A percentile compares a stretch with the other conserved stretches of the same genome.
Evolutionary conservation across 805 yeast genomes (phyloP).

Genomic region (Ogataea allantospora): DNA sequence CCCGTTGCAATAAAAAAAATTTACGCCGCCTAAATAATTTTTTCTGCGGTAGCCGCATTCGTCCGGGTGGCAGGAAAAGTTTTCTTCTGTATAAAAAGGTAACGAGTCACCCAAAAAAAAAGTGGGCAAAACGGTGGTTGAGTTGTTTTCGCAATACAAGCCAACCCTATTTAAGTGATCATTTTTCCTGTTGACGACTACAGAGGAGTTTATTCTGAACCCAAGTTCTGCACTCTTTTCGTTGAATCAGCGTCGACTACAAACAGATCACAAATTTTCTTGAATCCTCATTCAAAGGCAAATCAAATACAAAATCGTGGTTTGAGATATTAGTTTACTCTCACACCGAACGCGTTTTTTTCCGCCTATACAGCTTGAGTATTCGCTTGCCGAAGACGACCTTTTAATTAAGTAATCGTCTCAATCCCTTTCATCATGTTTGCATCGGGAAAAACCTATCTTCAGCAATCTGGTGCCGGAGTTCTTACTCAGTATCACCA

Average conservation of each 20-base stretch:
- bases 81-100: slow-evolving; percentile 12
- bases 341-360: slow-evolving; percentile 3
- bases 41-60: slow-evolving; percentile 7
- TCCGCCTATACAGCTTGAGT: slow-evolving; percentile 1
- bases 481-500: slow-evolving; percentile 20
- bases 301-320: slow-evolving; percentile 3
- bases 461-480: slow-evolving; percentile 12
- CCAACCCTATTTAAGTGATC: slow-evolving; percentile 15
- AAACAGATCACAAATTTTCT: slow-evolving; percentile 10
- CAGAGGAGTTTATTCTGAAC: slow-evolving; percentile 4
- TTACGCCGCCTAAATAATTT: slow-evolving; percentile 3
- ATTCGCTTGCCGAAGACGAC: slow-evolving; percentile 29
- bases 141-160: slow-evolving; percentile 11
- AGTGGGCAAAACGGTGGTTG: slow-evolving; percentile 14
- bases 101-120: slow-evolving; percentile 13
- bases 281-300: slow-evolving; percentile 9
- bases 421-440: slow-evolving; percentile 10
- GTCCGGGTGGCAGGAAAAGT: slow-evolving; percentile 10
- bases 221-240: slow-evolving; percentile 13
- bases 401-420: slow-evolving; percentile 45
- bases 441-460: slow-evolving; percentile 14
- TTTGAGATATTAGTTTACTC: slow-evolving; percentile 28
- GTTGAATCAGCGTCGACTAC: slow-evolving; percentile 16
- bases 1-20: slow-evolving; percentile 1
- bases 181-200: slow-evolving; percentile 18